Evolutionary conservation across 2,329 filamentous ascomycete species (phyloP).

Genomic region (Stemphylium vesicarium): DNA sequence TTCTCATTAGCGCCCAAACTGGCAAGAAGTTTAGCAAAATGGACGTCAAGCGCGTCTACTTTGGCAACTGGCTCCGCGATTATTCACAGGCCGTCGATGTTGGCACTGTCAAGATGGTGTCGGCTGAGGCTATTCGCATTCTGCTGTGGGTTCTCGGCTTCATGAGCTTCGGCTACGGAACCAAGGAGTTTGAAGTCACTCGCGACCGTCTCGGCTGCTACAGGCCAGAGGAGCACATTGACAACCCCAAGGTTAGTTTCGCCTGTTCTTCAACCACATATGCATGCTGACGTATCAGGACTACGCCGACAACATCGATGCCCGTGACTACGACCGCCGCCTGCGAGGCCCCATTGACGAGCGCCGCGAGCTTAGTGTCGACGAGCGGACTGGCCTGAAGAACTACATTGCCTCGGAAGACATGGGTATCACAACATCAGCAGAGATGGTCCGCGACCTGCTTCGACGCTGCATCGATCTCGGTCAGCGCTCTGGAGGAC

Average conservation of each 20-base stretch:
- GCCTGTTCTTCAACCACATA: too few species aligned
- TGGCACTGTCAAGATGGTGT: constrained; percentile 88
- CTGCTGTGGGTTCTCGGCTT: constrained; percentile 89
- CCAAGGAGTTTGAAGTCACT: constrained; percentile 85
- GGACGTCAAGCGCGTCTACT: constrained; percentile 88
- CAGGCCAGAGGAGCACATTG: constrained; percentile 74
- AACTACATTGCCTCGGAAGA: constrained; percentile 93
- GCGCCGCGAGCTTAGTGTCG: constrained; percentile 76
- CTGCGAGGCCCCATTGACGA: constrained; percentile 85
- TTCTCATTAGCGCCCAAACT: constrained; percentile 68
- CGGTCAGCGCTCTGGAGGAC: constrained; percentile 74
- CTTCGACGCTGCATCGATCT: constrained; percentile 78
- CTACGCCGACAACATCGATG: constrained; percentile 88
- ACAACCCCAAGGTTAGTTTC: constrained; percentile 64
- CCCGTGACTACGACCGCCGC: constrained; percentile 78
- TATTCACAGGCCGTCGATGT: constrained; percentile 96
- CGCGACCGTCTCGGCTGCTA: constrained; percentile 80
- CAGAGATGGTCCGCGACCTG: constrained; percentile 74
- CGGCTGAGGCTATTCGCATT: constrained; percentile 87
- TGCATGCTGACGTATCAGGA: constrained; percentile 51
- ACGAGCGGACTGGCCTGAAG: constrained; percentile 72
- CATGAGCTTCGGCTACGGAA: constrained; percentile 84
- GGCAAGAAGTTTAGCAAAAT: constrained; percentile 89
- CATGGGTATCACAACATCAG: constrained; percentile 79
- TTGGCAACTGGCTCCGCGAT: constrained; percentile 93